phyloP scores from a whole-genome alignment of 2,329 filamentous ascomycete genomes.

The Pseudogymnoascus sp. region DNA sequence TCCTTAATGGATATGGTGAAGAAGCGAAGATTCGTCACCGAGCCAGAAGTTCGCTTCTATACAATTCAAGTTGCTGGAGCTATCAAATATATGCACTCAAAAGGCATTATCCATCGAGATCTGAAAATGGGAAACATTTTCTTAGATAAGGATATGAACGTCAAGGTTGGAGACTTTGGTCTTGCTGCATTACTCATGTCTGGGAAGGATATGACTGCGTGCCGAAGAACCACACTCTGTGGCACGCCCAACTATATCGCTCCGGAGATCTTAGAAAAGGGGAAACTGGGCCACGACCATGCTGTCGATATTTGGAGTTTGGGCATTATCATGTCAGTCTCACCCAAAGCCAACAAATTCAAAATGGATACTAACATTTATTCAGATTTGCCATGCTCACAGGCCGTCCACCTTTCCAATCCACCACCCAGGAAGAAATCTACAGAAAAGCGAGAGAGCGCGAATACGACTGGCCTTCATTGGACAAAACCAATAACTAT shows the following conservation, averaged over 20 bases:
- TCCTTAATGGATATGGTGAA: conserved; percentile 98
- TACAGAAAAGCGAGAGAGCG: conserved; percentile 63
- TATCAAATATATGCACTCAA: conserved; percentile 94
- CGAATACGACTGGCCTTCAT: conserved; percentile 72
- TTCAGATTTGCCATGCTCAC: conserved; percentile 87
- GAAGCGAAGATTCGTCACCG: conserved; percentile 78
- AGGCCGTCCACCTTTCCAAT: conserved; percentile 93
- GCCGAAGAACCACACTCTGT: conserved; percentile 81
- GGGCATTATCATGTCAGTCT: conserved; percentile 81
- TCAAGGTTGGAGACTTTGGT: conserved; percentile 96
- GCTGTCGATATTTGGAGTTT: conserved; percentile 98
- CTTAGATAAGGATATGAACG: conserved; percentile 87
- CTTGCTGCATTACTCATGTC: conserved; percentile 86
- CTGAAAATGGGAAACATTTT: conserved; percentile 98
- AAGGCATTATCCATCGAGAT: conserved; percentile 93
- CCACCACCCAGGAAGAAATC: conserved; percentile 78
- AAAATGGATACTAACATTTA: conserved; percentile 25
- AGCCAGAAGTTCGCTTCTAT: conserved; percentile 90
- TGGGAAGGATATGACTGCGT: conserved; percentile 78
- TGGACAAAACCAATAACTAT: conserved; percentile 57
- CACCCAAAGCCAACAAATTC: not conserved
- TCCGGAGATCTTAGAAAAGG: conserved; percentile 90
- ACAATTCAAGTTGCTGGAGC: conserved; percentile 92
- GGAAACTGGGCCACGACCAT: conserved; percentile 89
- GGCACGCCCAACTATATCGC: conserved; percentile 98